phyloP scores from a whole-genome alignment of 2,329 filamentous ascomycete species.

The Cladorrhinum sp. region DNA sequence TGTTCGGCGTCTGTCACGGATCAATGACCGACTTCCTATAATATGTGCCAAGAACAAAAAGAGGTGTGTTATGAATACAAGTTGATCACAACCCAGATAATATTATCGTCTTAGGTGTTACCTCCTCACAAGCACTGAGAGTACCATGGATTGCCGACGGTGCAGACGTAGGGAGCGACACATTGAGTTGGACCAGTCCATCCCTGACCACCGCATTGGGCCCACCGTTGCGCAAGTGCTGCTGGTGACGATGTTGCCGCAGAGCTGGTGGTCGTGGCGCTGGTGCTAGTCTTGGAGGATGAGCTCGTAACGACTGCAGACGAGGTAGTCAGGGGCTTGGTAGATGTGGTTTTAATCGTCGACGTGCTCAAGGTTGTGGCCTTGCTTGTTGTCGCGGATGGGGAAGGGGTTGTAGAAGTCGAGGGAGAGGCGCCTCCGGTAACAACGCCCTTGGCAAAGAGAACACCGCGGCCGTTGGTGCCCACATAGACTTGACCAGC shows the following conservation, averaged over 20 bases:
- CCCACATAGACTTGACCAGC: conserved; percentile 48
- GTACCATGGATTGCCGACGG: conserved; percentile 27
- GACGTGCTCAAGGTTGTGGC: neutral
- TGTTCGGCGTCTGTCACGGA: neutral
- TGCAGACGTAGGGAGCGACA: conserved; percentile 21
- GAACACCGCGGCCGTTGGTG: conserved; percentile 48
- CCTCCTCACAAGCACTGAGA: conserved; percentile 25
- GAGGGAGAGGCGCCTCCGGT: conserved; percentile 7
- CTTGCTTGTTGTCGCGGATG: conserved; percentile 1
- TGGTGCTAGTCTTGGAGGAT: conserved; percentile 12
- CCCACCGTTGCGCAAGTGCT: conserved; percentile 16
- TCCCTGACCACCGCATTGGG: conserved; percentile 24
- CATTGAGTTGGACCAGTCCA: conserved; percentile 26
- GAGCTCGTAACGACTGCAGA: neutral
- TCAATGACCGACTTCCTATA: neutral
- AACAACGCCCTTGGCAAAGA: conserved; percentile 33
- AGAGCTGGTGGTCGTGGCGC: conserved; percentile 18
- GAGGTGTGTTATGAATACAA: neutral
- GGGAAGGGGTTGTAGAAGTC: conserved; percentile 9
- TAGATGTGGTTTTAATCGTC: neutral
- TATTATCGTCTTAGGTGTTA: neutral
- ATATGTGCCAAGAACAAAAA: neutral
- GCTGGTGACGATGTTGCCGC: conserved; percentile 17
- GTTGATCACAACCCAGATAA: neutral
- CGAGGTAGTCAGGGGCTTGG: too few relatives aligned